Conservation (phyloP, 768 basidiomycete species). For the Tremella mesenterica region DNA sequence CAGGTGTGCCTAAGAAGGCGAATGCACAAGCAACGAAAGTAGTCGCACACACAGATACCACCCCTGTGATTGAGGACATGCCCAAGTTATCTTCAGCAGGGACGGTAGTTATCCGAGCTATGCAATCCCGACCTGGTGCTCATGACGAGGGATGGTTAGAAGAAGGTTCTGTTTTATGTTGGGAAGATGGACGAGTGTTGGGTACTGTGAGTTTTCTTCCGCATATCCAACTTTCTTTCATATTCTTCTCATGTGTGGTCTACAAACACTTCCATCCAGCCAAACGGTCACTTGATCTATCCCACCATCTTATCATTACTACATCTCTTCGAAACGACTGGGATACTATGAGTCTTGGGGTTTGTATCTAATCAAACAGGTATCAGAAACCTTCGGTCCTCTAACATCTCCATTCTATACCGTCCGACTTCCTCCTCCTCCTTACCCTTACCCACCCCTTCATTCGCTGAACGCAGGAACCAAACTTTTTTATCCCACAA, state of each 20-base stretch:
- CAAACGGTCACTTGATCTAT: too few relatives aligned
- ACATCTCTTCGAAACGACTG: too few relatives aligned
- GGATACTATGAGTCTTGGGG: not conserved
- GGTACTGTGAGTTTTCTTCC: slow-evolving; percentile 61
- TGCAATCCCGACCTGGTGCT: slow-evolving; percentile 27
- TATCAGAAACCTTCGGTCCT: slow-evolving; percentile 94
- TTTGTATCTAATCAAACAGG: slow-evolving; percentile 53
- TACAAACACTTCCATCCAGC: too few relatives aligned
- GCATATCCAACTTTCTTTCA: not conserved
- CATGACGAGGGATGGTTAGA: slow-evolving; percentile 53
- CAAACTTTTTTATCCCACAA: slow-evolving; percentile 72
- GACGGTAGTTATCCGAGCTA: slow-evolving; percentile 36
- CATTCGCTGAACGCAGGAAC: slow-evolving; percentile 25
- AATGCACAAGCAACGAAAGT: too few relatives aligned
- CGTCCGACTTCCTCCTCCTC: slow-evolving; percentile 63
- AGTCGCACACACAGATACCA: too few relatives aligned
- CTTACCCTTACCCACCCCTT: slow-evolving; percentile 41
- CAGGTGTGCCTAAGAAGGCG: too few relatives aligned
- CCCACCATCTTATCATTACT: not conserved
- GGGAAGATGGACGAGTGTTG: slow-evolving; percentile 77
- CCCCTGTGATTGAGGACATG: too few relatives aligned
- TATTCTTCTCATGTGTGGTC: not conserved
- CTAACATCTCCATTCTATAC: slow-evolving; percentile 83
- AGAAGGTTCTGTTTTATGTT: slow-evolving; percentile 81
- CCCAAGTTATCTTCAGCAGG: slow-evolving; percentile 31